phyloP scores from a whole-genome alignment of 2,329 filamentous ascomycete genomes.

The Bipolaris zeicola region DNA sequence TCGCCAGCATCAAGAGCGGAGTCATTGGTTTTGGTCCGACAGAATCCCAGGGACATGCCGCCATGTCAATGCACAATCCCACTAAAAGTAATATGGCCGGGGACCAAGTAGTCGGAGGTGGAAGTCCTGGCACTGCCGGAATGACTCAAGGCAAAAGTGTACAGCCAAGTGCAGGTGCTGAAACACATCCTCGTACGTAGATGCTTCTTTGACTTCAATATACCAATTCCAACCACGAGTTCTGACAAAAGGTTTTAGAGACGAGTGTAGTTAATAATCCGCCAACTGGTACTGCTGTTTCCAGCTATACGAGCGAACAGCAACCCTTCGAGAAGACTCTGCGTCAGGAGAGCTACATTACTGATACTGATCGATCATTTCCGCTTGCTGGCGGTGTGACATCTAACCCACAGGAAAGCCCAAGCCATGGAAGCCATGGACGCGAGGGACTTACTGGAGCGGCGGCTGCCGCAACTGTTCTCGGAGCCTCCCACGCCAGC shows the following conservation, averaged over 20 bases:
- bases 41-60: slow-evolving; percentile 31
- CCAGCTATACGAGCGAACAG: neutral
- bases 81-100: slow-evolving; percentile 16
- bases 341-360: slow-evolving; percentile 23
- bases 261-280: slow-evolving; percentile 1
- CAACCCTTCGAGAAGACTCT: slow-evolving; percentile 17
- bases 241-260: slow-evolving; percentile 18
- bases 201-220: slow-evolving; percentile 4
- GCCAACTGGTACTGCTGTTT: slow-evolving; percentile 1
- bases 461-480: slow-evolving; percentile 27
- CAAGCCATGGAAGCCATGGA: slow-evolving; percentile 22
- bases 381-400: slow-evolving; percentile 45
- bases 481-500: slow-evolving; percentile 29
- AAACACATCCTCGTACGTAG: slow-evolving; percentile 30
- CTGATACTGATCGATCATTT: slow-evolving; percentile 41
- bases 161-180: slow-evolving; percentile 9
- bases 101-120: slow-evolving; percentile 27
- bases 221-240: neutral
- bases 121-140: slow-evolving; percentile 18
- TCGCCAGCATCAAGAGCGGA: slow-evolving; percentile 49
- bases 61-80: slow-evolving; percentile 23
- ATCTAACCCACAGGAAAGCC: slow-evolving; percentile 18
- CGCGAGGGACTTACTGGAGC: slow-evolving; percentile 39
- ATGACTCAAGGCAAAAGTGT: slow-evolving; percentile 6
- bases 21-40: slow-evolving; percentile 44